phyloP scores from a whole-genome alignment of 2,329 filamentous ascomycete species.

The Colletotrichum sp. region DNA sequence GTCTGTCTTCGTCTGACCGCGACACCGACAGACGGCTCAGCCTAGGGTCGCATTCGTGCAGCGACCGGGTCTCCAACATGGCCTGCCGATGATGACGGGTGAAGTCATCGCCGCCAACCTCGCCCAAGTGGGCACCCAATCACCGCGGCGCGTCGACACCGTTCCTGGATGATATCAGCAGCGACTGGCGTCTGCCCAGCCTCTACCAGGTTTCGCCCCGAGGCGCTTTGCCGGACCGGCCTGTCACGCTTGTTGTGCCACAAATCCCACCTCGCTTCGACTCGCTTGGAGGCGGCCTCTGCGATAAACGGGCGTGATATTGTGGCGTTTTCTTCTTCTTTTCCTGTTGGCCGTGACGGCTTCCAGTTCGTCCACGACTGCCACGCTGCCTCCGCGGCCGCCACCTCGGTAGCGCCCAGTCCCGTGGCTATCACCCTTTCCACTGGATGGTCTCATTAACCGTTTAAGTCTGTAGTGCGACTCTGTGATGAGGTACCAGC shows the following conservation, averaged over 20 bases:
- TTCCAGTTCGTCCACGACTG: slow-evolving; percentile 10
- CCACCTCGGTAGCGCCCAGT: background rate
- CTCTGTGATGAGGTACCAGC: background rate
- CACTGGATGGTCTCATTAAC: background rate
- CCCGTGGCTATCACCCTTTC: background rate
- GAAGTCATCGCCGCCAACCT: slow-evolving; percentile 18
- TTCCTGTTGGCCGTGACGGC: background rate
- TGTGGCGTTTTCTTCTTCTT: background rate
- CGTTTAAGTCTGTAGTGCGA: background rate
- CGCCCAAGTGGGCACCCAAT: slow-evolving; percentile 10
- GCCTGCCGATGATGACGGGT: slow-evolving; percentile 19
- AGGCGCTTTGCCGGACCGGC: background rate
- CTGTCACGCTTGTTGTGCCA: background rate
- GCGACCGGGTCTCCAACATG: background rate
- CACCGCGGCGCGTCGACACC: background rate
- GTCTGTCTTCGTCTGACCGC: background rate
- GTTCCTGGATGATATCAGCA: slow-evolving; percentile 19
- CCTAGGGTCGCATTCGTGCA: background rate
- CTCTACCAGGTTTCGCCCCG: slow-evolving; percentile 13
- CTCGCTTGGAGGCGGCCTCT: background rate
- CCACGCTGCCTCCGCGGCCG: background rate
- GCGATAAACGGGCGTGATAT: background rate
- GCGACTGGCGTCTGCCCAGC: background rate
- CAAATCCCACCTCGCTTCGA: background rate
- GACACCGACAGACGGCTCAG: background rate